Base-by-base conservation (phyloP, 2,329 filamentous ascomycete genomes). In the Aspergillus udagawae region DNA sequence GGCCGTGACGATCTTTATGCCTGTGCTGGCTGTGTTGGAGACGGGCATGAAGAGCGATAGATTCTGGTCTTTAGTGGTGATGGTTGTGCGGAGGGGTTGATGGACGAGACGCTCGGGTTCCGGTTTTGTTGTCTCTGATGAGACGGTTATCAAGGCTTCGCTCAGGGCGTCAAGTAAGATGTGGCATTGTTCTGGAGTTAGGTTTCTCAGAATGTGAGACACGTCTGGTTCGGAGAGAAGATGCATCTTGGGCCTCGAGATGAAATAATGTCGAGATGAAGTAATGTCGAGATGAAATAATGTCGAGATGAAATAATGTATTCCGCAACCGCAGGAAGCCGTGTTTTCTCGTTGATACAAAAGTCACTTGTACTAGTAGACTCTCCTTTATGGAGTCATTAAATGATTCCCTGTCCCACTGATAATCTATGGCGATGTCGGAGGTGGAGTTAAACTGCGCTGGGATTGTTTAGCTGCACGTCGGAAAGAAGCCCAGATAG, bases 31-130 rank as follows among this genome's bases (percentile, higher is more conserved):
- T 0, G 83, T 82, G 57, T 85, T 85, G 25, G 82, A 84, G 1
- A 87, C 87, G 0, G 89, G 89, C 86, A 91, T 91, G 69, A 91
- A 91, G 23, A 91, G 75, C 2, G 86, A 90, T 20, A 84, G 87
- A 29, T 78, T 75, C 5, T 73, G 63, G 6, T 68, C 64, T 44
- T 67, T 73, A 8, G 77, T 79, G 32, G 65, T 65, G 52, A 80
- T 75, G 10, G 69, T 63, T 32, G 70, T 72, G 50, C 78, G 73
- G 7, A 78, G 69, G 1, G 77, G 77, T 58, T 80, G 78, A 54
- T 79, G 74, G 27, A 78, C 72, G 8, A 65, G 57, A 48, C 68
- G 67, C 14, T 70, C 59, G 6, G 70, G 59, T 21, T 57, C 55
- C 21, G 65, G 55, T 6, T 60, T 60, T 20, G 59, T 62, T 45